These are phyloP conservation scores for Microbotryomycetes sp. DNA, from an alignment of 1,284 basidiomycete species.

Conservation along the genomic window DNA sequence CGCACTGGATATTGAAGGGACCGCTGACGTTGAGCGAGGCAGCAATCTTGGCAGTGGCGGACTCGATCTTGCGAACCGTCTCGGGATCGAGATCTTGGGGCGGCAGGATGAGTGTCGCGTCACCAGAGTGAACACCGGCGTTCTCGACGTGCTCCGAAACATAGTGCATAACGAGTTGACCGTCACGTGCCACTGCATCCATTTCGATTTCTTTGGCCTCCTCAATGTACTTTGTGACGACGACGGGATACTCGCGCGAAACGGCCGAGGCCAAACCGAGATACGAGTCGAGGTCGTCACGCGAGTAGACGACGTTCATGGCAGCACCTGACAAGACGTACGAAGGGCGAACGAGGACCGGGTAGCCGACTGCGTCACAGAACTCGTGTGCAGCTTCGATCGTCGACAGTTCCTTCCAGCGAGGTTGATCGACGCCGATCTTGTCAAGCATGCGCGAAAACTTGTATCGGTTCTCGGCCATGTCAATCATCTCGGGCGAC, in stretches of 20 bases:
- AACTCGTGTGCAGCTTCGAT: constrained; percentile 81
- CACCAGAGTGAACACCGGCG: constrained; percentile 94
- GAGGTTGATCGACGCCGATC: constrained; percentile 93
- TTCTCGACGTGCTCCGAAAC: constrained; percentile 99
- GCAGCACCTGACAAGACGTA: constrained; percentile 97
- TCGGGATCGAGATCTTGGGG: constrained; percentile 96
- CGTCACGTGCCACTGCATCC: constrained; percentile 95
- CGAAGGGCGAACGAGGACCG: constrained; percentile 91
- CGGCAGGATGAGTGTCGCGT: constrained; percentile 94
- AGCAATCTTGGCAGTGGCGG: constrained; percentile 94
- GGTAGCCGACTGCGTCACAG: constrained; percentile 86
- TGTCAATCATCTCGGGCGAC: constrained; percentile 99
- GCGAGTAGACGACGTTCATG: constrained; percentile 97
- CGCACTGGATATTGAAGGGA: constrained; percentile 88
- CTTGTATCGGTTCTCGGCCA: constrained; percentile 98
- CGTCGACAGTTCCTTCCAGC: constrained; percentile 93
- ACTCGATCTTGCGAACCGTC: constrained; percentile 91
- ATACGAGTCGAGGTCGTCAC: constrained; percentile 84
- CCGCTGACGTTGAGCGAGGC: constrained; percentile 97
- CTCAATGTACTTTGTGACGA: constrained; percentile 98
- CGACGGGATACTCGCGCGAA: constrained; percentile 93
- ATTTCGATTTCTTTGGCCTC: constrained; percentile 99
- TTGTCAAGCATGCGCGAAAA: constrained; percentile 96
- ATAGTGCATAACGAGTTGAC: constrained; percentile 98
- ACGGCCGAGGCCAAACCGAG: constrained; percentile 93